A percentile compares a stretch with the other conserved stretches of the same genome.
These are phyloP conservation scores for Wickerhamomyces sp. DNA, from an alignment of 1,139 yeast genomes.

Conservation along the genomic window DNA sequence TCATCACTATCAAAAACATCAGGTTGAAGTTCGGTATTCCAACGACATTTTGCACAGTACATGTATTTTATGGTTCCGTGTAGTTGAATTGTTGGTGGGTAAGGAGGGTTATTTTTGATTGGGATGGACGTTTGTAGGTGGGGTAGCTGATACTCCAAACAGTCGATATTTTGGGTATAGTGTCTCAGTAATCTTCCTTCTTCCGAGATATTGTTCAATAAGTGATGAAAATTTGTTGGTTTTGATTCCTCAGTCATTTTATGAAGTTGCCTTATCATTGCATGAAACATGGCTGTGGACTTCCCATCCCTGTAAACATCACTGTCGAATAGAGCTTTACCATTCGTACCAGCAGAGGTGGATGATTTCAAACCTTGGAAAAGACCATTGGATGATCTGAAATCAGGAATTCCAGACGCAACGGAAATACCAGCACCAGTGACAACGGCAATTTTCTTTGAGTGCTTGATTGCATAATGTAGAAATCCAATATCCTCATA, in stretches of 20 bases:
- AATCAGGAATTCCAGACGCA: conserved; percentile 88
- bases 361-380: conserved; percentile 55
- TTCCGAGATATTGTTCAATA: conserved; percentile 53
- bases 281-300: conserved; percentile 61
- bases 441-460: conserved; percentile 47
- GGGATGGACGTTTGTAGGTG: conserved; percentile 47
- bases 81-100: conserved; percentile 60
- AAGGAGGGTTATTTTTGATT: conserved; percentile 33
- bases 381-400: conserved; percentile 72
- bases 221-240: conserved; percentile 71
- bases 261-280: conserved; percentile 64
- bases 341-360: conserved; percentile 46
- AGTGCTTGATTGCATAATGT: conserved; percentile 41
- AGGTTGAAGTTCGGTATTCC: conserved; percentile 38
- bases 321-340: conserved; percentile 77
- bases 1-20: conserved; percentile 29
- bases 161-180: conserved; percentile 71
- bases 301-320: conserved; percentile 67
- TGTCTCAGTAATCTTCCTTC: conserved; percentile 64
- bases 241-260: conserved; percentile 48
- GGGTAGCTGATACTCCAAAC: conserved; percentile 33
- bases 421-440: conserved; percentile 92
- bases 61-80: conserved; percentile 74
- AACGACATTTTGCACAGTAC: conserved; percentile 72
- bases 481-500: conserved; percentile 36